phyloP scores from a whole-genome alignment of 805 yeast genomes.

The Zygoascus biomembranicola region DNA sequence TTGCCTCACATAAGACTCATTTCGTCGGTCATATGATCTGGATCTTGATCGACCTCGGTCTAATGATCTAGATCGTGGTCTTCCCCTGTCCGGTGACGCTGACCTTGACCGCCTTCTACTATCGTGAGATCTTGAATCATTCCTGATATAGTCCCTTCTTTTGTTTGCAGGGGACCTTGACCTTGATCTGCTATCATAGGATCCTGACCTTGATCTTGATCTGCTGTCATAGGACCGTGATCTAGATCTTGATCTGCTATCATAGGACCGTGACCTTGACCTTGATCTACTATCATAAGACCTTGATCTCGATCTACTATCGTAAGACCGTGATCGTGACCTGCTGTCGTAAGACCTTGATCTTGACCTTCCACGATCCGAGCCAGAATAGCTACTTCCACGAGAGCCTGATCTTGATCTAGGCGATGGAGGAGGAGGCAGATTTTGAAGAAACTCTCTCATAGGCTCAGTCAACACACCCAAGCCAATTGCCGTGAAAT shows the following conservation, averaged over 20 bases:
- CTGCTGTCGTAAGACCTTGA: neutral
- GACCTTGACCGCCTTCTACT: neutral
- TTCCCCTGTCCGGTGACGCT: neutral
- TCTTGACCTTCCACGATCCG: conserved; percentile 1
- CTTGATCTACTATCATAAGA: conserved; percentile 12
- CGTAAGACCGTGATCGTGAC: neutral
- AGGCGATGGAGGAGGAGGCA: conserved; percentile 10
- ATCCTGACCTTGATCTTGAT: conserved; percentile 14
- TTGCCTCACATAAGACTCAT: too few relatives aligned
- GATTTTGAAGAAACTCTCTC: conserved; percentile 43
- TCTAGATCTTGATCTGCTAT: conserved; percentile 15
- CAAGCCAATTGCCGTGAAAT: conserved; percentile 85
- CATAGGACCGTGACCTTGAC: conserved; percentile 18
- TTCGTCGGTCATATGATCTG: too few relatives aligned
- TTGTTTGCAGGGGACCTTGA: conserved; percentile 1
- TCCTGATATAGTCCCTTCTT: neutral
- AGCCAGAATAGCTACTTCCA: conserved; percentile 9
- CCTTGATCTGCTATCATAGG: conserved; percentile 11
- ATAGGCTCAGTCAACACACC: conserved; percentile 77
- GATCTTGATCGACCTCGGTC: too few relatives aligned
- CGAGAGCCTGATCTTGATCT: conserved; percentile 16
- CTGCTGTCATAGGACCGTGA: conserved; percentile 17
- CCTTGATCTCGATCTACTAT: conserved; percentile 10
- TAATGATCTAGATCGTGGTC: too few relatives aligned
- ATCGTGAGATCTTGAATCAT: neutral